These are phyloP conservation scores for Suillus subaureus DNA, from an alignment of 768 basidiomycete genomes.

Conservation along the genomic window DNA sequence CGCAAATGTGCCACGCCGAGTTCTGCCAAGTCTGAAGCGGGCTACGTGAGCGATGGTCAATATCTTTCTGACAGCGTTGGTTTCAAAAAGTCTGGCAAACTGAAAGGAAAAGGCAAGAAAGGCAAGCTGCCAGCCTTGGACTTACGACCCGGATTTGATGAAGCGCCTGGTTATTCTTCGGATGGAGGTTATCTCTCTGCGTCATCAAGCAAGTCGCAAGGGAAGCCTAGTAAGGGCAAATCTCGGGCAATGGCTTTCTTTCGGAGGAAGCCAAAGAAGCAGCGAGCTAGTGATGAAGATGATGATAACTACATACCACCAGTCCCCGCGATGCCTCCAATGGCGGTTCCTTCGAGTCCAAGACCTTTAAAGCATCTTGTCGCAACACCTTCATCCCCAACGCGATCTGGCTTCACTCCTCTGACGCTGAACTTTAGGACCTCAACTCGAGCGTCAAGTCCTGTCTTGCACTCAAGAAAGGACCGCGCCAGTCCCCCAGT, in stretches of 20 bases:
- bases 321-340: slow-evolving; percentile 32
- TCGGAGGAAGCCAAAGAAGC: slow-evolving; percentile 32
- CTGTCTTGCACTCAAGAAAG: slow-evolving; percentile 24
- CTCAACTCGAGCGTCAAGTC: slow-evolving; percentile 20
- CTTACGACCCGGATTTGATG: slow-evolving; percentile 19
- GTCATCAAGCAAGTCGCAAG: slow-evolving; percentile 34
- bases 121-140: slow-evolving; percentile 22
- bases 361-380: slow-evolving; percentile 27
- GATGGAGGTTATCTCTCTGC: slow-evolving; percentile 37
- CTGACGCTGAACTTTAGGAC: slow-evolving; percentile 25
- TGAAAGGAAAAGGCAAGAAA: slow-evolving; percentile 23
- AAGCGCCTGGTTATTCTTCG: slow-evolving; percentile 26
- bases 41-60: slow-evolving; percentile 34
- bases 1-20: slow-evolving; percentile 16
- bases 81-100: slow-evolving; percentile 23
- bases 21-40: slow-evolving; percentile 22
- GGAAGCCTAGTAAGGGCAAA: slow-evolving; percentile 31
- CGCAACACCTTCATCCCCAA: slow-evolving; percentile 26
- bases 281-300: slow-evolving; percentile 31
- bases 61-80: slow-evolving; percentile 29
- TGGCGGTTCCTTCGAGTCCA: slow-evolving; percentile 32
- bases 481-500: slow-evolving; percentile 26
- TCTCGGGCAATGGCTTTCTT: slow-evolving; percentile 37
- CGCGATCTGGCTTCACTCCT: slow-evolving; percentile 31
- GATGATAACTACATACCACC: slow-evolving; percentile 32